phyloP scores from a whole-genome alignment of 176 grass and related monocot species.

The Carex cristatella region DNA sequence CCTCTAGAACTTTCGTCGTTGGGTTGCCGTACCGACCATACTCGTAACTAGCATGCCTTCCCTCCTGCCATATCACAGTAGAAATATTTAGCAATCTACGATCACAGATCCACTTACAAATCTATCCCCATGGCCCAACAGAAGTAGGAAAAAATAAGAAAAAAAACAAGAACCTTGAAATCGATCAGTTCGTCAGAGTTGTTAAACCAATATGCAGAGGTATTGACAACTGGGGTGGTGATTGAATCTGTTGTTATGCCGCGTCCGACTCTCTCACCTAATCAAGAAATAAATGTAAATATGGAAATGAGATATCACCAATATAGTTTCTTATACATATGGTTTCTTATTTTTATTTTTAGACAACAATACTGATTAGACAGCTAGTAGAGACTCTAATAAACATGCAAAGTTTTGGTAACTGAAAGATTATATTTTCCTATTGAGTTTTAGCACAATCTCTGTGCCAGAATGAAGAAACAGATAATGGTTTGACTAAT shows the following conservation, averaged over 20 bases:
- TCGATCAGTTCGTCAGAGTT: constrained; percentile 95
- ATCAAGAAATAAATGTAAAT: not conserved
- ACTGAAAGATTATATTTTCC: not conserved
- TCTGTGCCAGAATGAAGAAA: not conserved
- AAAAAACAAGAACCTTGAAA: constrained; percentile 58
- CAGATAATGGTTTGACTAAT: not conserved
- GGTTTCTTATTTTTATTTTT: not conserved
- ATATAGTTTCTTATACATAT: not conserved
- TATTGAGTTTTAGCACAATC: not conserved
- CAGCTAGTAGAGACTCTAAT: not conserved
- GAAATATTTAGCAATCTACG: constrained; percentile 1
- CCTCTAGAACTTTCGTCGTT: constrained; percentile 85
- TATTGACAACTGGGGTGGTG: constrained; percentile 96
- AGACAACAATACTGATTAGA: not conserved
- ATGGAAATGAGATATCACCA: not conserved
- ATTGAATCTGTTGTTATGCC: constrained; percentile 84
- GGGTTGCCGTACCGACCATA: constrained; percentile 98
- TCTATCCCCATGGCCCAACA: not conserved
- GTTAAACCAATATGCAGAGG: constrained; percentile 97
- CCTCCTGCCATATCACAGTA: constrained; percentile 55
- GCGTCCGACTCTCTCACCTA: constrained; percentile 92
- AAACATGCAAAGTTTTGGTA: not conserved
- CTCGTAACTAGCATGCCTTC: constrained; percentile 92
- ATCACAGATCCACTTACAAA: not conserved
- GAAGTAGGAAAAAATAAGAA: not conserved